Evolutionary conservation across 306 rosid species (phyloP).

Genomic region (Phaseolus lunatus): DNA sequence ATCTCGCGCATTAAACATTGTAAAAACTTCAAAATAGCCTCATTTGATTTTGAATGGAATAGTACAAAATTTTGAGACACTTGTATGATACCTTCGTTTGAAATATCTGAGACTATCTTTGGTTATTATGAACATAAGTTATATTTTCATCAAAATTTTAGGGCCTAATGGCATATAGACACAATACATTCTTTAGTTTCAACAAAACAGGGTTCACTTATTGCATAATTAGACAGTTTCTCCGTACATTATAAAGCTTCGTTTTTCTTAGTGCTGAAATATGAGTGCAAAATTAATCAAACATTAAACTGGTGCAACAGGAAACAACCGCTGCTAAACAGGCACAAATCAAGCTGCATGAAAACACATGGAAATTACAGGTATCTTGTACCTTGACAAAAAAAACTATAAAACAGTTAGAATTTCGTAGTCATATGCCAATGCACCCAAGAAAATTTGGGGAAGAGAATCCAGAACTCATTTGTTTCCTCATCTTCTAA

Average conservation of each 20-base stretch:
- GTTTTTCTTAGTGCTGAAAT: slow-evolving; percentile 1
- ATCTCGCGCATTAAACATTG: not conserved
- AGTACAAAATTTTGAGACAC: not conserved
- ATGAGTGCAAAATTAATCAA: slow-evolving; percentile 21
- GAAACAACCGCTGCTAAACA: slow-evolving; percentile 65
- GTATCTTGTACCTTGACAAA: slow-evolving; percentile 43
- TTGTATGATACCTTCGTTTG: too few species aligned
- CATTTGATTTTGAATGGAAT: not conserved
- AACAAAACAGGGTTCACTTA: too few species aligned
- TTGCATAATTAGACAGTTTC: not conserved
- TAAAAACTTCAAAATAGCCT: not conserved
- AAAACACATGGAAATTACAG: slow-evolving; percentile 67
- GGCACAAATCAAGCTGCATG: slow-evolving; percentile 79
- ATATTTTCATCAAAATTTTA: not conserved
- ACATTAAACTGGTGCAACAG: slow-evolving; percentile 52
- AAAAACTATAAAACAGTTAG: not conserved
- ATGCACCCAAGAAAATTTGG: slow-evolving; percentile 9
- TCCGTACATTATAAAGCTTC: not conserved
- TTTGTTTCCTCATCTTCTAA: slow-evolving; percentile 10
- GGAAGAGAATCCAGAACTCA: not conserved
- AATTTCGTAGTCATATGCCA: not conserved
- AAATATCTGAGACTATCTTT: not conserved
- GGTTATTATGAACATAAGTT: not conserved
- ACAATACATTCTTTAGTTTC: not conserved
- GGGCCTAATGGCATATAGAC: not conserved